Evolutionary conservation across 208 protist species (phyloP), one percentile per base, ranked within the genome.

Genomic region (Histomonas meleagridis): DNA sequence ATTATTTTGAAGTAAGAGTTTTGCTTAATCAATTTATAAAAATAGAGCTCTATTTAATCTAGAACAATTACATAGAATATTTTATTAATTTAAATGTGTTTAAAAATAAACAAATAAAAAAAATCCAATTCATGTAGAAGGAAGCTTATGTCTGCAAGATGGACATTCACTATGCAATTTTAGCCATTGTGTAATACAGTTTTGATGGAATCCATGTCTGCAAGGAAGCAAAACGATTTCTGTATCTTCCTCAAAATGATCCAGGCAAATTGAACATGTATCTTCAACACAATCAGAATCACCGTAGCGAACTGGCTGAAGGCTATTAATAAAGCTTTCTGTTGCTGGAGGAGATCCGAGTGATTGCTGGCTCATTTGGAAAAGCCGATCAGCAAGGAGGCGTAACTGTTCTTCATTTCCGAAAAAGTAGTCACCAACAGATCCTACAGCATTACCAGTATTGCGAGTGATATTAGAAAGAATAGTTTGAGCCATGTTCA

Each of bases 81-180:
- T n/a, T n/a, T n/a, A n/a, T n/a, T n/a, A n/a, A n/a, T n/a, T n/a
- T n/a, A n/a, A n/a, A n/a, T n/a, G n/a, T n/a, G n/a, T n/a, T n/a
- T n/a, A n/a, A n/a, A n/a, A n/a, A n/a, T n/a, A 35, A 79, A 51
- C 23, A 86, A 55, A 86, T 26, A 38, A 55, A 86, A 38, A 86
- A 86, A 12, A 86, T 0, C 38, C 9, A 18, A 38, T 55, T 51
- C 55, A 16, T n/a, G 26, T 32, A 32, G 40, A 12, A 38, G 76
- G 76, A 0, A 86, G 43, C 21, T 55, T 51, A 35, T 86, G 76
- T 23, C 76, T 51, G 46, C 76, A 86, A 26, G 26, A 40, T 86
- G 76, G 76, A 28, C 76, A 86, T 86, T 86, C 76, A 57, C 76
- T 86, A n/a, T 86, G 76, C 46, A 86, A 57, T 55, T 86, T 86